Evolutionary conservation across 1,284 basidiomycete species (phyloP).

Genomic region (Cryptococcus deneoformans): DNA sequence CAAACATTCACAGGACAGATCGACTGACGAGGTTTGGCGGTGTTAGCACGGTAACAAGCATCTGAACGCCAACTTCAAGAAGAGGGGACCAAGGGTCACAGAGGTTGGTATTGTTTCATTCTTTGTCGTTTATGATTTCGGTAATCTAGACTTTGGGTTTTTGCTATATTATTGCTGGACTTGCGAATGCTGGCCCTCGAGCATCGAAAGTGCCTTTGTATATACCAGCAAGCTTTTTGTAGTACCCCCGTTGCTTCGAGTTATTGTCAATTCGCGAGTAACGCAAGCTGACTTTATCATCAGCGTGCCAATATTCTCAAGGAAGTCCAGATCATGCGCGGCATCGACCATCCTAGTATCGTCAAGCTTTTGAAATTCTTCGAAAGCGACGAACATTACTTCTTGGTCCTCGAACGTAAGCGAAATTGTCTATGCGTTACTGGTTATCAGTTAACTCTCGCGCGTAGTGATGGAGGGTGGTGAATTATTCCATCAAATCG

Average conservation of each 20-base stretch:
- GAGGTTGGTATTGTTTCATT: constrained; percentile 63
- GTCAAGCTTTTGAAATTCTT: constrained; percentile 86
- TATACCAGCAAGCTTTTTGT: not conserved
- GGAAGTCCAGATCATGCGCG: constrained; percentile 99
- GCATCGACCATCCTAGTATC: constrained; percentile 82
- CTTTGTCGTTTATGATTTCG: too few relatives aligned
- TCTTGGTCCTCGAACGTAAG: constrained; percentile 86
- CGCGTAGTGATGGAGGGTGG: constrained; percentile 87
- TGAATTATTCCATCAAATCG: constrained; percentile 99
- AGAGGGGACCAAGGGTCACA: constrained; percentile 78
- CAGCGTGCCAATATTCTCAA: constrained; percentile 98
- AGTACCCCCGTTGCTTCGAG: not conserved
- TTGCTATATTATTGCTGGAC: not conserved
- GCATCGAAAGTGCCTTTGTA: constrained; percentile 16
- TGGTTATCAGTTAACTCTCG: not conserved
- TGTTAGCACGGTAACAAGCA: constrained; percentile 84
- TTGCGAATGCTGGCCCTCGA: constrained; percentile 28
- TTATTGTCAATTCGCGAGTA: not conserved
- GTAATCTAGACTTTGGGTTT: too few relatives aligned
- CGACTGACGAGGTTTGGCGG: constrained; percentile 3
- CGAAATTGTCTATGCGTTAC: constrained; percentile 12
- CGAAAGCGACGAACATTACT: constrained; percentile 92
- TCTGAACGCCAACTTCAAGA: constrained; percentile 88
- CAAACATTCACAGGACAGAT: not conserved
- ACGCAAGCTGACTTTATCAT: not conserved